Conservation (phyloP, 306 rosid genomes). For the Herpetospermum pedunculosum region DNA sequence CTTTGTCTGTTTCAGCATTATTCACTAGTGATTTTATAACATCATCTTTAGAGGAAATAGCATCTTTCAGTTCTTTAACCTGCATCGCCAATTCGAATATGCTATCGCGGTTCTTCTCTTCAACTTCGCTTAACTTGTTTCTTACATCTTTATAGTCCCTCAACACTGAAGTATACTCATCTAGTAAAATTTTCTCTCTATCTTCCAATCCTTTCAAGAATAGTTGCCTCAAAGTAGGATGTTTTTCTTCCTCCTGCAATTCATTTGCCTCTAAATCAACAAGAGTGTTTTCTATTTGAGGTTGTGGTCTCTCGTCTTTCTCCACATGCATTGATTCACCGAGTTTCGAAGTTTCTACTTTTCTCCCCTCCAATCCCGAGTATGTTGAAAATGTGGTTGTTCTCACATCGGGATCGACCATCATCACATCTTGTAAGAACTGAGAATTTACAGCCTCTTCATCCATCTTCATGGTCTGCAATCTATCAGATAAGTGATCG, state of each 20-base stretch:
- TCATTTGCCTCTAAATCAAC: constrained; percentile 23
- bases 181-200: constrained; percentile 52
- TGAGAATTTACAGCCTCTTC: constrained; percentile 26
- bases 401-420: constrained; percentile 7
- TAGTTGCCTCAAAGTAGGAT: constrained; percentile 52
- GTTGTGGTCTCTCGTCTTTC: constrained; percentile 12
- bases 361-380: constrained; percentile 21
- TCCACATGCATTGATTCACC: constrained; percentile 19
- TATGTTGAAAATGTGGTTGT: constrained; percentile 14
- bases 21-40: constrained; percentile 34
- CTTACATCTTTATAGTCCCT: constrained; percentile 53
- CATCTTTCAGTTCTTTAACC: constrained; percentile 52
- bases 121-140: constrained; percentile 47
- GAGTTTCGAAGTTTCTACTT: constrained; percentile 11
- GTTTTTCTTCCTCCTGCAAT: constrained; percentile 28
- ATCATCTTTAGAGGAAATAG: constrained; percentile 40
- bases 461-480: constrained; percentile 36
- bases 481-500: constrained; percentile 43
- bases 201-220: constrained; percentile 53
- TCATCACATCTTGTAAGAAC: constrained; percentile 12
- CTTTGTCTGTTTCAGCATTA: constrained; percentile 24
- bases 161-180: constrained; percentile 63
- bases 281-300: constrained; percentile 14
- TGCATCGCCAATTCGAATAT: constrained; percentile 52
- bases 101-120: constrained; percentile 53